phyloP scores from a whole-genome alignment of 768 basidiomycete genomes.

The Coprinellus micaceus region DNA sequence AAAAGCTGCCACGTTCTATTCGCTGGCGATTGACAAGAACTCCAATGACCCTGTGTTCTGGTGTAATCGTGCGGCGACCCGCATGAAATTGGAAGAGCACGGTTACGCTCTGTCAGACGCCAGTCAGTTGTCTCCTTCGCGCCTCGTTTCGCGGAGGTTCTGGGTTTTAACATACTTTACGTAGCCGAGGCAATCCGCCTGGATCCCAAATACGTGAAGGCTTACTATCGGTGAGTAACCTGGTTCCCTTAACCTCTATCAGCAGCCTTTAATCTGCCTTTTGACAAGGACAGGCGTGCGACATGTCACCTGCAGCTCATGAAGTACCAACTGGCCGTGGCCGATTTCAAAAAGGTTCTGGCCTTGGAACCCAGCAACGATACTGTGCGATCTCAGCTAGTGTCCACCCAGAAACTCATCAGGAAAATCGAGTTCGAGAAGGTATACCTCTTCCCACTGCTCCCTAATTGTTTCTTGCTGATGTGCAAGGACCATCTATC shows the following conservation, averaged over 20 bases:
- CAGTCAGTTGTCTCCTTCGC: conserved; percentile 47
- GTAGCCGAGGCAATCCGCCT: conserved; percentile 81
- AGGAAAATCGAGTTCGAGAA: conserved; percentile 91
- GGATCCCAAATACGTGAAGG: conserved; percentile 88
- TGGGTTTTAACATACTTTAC: conserved; percentile 3
- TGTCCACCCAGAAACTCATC: conserved; percentile 87
- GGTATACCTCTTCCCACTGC: too few species aligned
- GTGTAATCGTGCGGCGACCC: conserved; percentile 90
- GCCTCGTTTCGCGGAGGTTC: neutral
- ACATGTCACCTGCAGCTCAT: conserved; percentile 88
- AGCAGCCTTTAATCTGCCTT: conserved; percentile 1
- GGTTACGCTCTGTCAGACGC: conserved; percentile 90
- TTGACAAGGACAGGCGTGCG: conserved; percentile 57
- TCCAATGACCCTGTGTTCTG: conserved; percentile 86
- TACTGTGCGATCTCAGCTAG: conserved; percentile 72
- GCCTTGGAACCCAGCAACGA: conserved; percentile 84
- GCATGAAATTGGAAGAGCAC: conserved; percentile 90
- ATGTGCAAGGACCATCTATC: too few species aligned
- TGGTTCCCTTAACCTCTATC: neutral
- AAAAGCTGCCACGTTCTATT: conserved; percentile 73
- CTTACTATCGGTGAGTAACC: conserved; percentile 67
- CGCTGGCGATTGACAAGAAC: conserved; percentile 81
- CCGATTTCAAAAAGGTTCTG: conserved; percentile 84
- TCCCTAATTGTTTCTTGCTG: too few species aligned
- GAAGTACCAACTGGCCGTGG: conserved; percentile 80